Base-by-base conservation (phyloP, 331 rosid species). In the Saraca asoca region DNA sequence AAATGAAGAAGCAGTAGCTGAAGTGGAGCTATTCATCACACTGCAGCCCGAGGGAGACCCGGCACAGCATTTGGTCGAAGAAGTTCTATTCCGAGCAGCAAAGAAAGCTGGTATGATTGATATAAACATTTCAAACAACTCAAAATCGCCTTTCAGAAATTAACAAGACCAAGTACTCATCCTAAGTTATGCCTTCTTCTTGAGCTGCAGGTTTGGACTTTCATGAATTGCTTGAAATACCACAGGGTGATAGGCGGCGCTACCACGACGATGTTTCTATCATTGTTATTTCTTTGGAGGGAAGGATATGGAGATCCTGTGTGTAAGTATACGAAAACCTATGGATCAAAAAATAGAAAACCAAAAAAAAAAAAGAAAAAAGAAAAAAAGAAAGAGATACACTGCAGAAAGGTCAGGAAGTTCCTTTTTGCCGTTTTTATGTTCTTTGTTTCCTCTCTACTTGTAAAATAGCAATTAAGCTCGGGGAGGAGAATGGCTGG, bases 21-120 rank as follows among this genome's bases (percentile, higher is more conserved):
- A 90, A 80, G 99, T 94, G 5, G 99, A 94, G 58, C 91, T 85
- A 68, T 94, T 94, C 82, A 88, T 94, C 82, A 54, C 91, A 5
- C 68, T 90, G 49, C 99, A 94, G 75, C 99, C 99, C 0, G 99
- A 94, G 76, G 99, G 99, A 41, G 99, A 94, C 72, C 99, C 99
- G 0, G 99, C 99, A 12, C 99, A 94, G 62, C 99, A 94, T 79
- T 85, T 94, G 71, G 85, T 94, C 11, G 97, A 94, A 83, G 90
- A 90, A 86, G 91, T 90, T 2, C 72, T 94, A 42, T 94, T 14
- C 16, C 52, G 52, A 18, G 71, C 71, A 13, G 71, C 60, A 52
- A 52, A 66, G 52, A 66, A 66, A 66, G 52, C 60, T 13, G 58
- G 33, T 29, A 74, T 11, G 3, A 2, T 9, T 52, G 10, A 0